phyloP scores from a whole-genome alignment of 139 green algal genomes.

The Coelastrella sp. region DNA sequence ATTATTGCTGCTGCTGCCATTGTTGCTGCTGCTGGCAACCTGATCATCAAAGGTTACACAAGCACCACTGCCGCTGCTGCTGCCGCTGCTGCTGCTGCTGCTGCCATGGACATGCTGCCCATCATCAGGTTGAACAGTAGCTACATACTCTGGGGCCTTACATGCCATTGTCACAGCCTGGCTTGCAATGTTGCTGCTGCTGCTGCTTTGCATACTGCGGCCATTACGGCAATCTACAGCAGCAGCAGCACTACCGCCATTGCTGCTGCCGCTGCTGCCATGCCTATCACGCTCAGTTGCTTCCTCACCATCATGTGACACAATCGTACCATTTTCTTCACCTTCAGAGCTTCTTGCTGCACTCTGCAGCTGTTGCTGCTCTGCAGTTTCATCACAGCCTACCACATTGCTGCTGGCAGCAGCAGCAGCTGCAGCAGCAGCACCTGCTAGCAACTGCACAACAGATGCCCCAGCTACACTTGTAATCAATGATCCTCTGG shows the following conservation, averaged over 20 bases:
- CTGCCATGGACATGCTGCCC: too few relatives aligned
- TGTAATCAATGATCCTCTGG: neutral
- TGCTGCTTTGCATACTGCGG: neutral
- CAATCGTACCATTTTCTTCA: too few relatives aligned
- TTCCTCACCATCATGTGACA: too few relatives aligned
- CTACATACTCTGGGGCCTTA: too few relatives aligned
- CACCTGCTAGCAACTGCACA: conserved; percentile 21
- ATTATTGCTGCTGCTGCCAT: neutral
- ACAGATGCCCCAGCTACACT: conserved; percentile 14
- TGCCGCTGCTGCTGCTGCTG: neutral
- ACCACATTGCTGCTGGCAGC: neutral
- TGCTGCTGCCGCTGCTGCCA: neutral
- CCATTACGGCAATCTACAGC: neutral
- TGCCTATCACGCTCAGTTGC: too few relatives aligned
- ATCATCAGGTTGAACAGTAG: too few relatives aligned
- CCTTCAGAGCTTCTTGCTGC: too few relatives aligned
- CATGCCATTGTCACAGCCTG: too few relatives aligned
- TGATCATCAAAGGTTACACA: neutral
- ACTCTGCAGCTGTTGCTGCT: neutral
- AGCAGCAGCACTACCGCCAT: neutral
- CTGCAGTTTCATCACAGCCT: neutral
- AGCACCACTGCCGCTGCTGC: neutral
- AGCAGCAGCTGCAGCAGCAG: neutral
- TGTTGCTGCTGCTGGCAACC: neutral
- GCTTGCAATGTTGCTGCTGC: too few relatives aligned